Evolutionary conservation across 2,329 filamentous ascomycete genomes (phyloP).

Genomic region (Shiraia sp.): DNA sequence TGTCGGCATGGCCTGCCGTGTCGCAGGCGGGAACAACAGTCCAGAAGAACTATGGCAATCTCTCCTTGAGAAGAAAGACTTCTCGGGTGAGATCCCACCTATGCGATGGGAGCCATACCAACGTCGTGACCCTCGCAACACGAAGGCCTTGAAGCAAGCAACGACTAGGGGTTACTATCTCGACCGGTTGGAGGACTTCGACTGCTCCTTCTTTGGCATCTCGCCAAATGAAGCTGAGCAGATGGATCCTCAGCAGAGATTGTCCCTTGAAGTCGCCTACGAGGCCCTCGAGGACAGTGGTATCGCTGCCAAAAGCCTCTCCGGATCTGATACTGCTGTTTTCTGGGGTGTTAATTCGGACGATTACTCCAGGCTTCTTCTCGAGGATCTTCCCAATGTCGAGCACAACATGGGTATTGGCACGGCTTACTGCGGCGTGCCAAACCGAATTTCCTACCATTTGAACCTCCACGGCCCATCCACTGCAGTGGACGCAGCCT

Average conservation of each 20-base stretch:
- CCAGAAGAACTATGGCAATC: slow-evolving; percentile 42
- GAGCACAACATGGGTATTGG: slow-evolving; percentile 24
- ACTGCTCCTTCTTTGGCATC: slow-evolving; percentile 35
- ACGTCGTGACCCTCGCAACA: slow-evolving; percentile 29
- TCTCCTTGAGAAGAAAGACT: slow-evolving; percentile 32
- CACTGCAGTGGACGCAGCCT: slow-evolving; percentile 31
- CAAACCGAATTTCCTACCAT: slow-evolving; percentile 27
- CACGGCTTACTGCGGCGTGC: slow-evolving; percentile 15
- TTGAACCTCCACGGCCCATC: slow-evolving; percentile 29
- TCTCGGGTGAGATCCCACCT: slow-evolving; percentile 33
- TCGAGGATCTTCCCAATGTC: slow-evolving; percentile 17
- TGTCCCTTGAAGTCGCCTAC: slow-evolving; percentile 27
- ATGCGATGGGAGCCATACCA: slow-evolving; percentile 39
- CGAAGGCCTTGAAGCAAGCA: slow-evolving; percentile 27
- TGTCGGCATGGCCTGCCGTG: slow-evolving; percentile 40
- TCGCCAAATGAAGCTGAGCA: slow-evolving; percentile 32
- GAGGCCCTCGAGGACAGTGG: slow-evolving; percentile 36
- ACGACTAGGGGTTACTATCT: slow-evolving; percentile 39
- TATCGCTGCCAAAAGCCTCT: slow-evolving; percentile 17
- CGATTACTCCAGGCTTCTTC: slow-evolving; percentile 16
- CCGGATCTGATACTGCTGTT: slow-evolving; percentile 27
- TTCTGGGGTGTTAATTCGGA: slow-evolving; percentile 29
- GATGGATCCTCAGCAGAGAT: slow-evolving; percentile 34
- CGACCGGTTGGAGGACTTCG: slow-evolving; percentile 28
- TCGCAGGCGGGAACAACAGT: slow-evolving; percentile 32